Evolutionary conservation across 2,329 filamentous ascomycete species (phyloP), one percentile per base, ranked within the genome.

Genomic region (Diaporthe citriasiana): DNA sequence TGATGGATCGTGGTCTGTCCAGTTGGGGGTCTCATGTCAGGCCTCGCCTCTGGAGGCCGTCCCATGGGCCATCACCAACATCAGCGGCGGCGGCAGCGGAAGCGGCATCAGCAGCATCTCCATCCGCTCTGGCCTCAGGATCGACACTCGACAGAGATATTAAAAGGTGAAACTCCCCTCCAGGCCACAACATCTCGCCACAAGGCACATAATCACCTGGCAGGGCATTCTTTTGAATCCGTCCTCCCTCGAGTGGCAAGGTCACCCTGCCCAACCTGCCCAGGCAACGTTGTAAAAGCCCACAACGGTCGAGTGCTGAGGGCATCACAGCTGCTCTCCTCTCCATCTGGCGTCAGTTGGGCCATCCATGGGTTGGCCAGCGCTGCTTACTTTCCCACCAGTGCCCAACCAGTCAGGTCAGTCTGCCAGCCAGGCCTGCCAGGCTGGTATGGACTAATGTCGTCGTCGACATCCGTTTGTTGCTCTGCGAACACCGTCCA

Each of bases 101-200:
- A 42, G 22, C 38, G n/a, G 12, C 57, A 51, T 25, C 35, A 38
- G 38, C 55, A 59, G 25, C 42, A 51, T 17, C 30, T 19, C 1
- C n/a, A 42, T 25, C 51, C 42, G 25, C 55, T 27, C 33, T 51
- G 55, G 55, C 55, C 56, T 35, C 7, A 55, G 56, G 56, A 71
- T 71, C 70, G 53, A 25, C 45, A 45, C 10, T 33, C 45, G 4
- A 13, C 9, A 55, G 17, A 60, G n/a, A 55, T 53, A 50, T 53
- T 63, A 63, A 71, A 71, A 60, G 56, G 56, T 71, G 70, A 71
- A 71, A 71, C 70, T 51, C 12, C 57, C 69, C 69, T 38, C 42
- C 33, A 53, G 63, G 63, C 35, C 30, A 22, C 56, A 63, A 60
- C 45, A 19, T 35, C 45, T 51, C 45, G 27, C 50, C 56, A 19